Percentiles rank a stretch among this genome's conserved stretches.
These are phyloP conservation scores for Apiotrichum sp. DNA, from an alignment of 1,284 basidiomycete species.

Conservation along the genomic window DNA sequence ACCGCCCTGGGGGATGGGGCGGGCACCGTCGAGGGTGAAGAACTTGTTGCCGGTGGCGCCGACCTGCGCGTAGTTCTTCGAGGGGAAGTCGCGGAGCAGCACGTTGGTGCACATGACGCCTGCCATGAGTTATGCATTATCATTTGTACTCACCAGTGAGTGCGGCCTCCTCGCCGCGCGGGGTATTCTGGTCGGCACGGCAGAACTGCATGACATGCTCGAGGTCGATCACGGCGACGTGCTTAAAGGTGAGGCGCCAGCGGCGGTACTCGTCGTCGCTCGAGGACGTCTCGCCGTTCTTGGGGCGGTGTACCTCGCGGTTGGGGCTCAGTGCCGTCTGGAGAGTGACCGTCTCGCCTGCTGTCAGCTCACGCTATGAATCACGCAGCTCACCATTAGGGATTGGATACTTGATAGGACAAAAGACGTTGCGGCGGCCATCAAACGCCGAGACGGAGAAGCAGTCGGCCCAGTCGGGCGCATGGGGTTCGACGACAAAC, in stretches of 20 bases:
- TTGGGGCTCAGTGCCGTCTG: slow-evolving; percentile 28
- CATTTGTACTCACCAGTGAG: slow-evolving; percentile 29
- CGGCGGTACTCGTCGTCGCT: slow-evolving; percentile 33
- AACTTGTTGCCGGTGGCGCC: slow-evolving; percentile 40
- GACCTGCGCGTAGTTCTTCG: slow-evolving; percentile 35
- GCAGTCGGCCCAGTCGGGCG: slow-evolving; percentile 15
- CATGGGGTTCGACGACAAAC: slow-evolving; percentile 23
- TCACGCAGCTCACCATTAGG: slow-evolving; percentile 15
- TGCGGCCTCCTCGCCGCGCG: slow-evolving; percentile 26
- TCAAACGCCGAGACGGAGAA: slow-evolving; percentile 31
- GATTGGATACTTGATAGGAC: slow-evolving; percentile 32
- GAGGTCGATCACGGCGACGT: slow-evolving; percentile 35
- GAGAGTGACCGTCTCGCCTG: slow-evolving; percentile 11
- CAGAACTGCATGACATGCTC: slow-evolving; percentile 38
- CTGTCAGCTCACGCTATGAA: neutral
- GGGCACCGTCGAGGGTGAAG: slow-evolving; percentile 31
- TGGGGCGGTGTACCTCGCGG: slow-evolving; percentile 23
- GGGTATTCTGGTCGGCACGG: slow-evolving; percentile 23
- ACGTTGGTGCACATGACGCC: slow-evolving; percentile 41
- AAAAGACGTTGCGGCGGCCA: slow-evolving; percentile 37
- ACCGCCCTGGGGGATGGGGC: slow-evolving; percentile 33
- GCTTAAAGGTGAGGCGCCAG: slow-evolving; percentile 34
- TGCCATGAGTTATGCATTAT: neutral
- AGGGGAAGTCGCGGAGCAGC: slow-evolving; percentile 36
- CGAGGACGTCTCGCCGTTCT: slow-evolving; percentile 12